Base-by-base conservation (phyloP, 2,329 filamentous ascomycete species). In the Fusarium fujikuroi region DNA sequence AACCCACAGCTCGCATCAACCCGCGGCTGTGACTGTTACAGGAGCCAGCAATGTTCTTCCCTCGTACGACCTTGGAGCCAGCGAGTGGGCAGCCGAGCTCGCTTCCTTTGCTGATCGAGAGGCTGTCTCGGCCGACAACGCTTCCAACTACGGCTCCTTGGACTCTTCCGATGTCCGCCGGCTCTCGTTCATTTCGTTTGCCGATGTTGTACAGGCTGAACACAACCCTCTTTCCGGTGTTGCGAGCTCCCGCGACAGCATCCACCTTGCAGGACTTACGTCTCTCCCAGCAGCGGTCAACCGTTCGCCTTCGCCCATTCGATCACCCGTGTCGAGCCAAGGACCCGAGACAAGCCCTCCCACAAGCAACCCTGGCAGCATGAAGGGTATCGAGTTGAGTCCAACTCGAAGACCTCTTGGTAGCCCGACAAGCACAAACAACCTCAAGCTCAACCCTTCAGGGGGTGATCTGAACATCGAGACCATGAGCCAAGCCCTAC, bases 181-280 rank as follows among this genome's bases (percentile, higher is more conserved):
- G 28, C 84, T 98, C 70, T 96, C 93, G 81, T 98, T 98, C 84
- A 97, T 98, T 80, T 97, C 95, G 12, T 98, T 98, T 82, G 95
- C 95, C 69, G 95, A 98, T 78, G 94, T 98, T 15, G 94, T 98
- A 44, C 94, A 97, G 80, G 89, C 92, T 39, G 93, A 96, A 80
- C 93, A 95, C 77, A 90, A 89, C 36, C 88, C 91, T 66, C 84
- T 86, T 39, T 84, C 86, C 23, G 83, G 81, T 43, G 81, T 80
- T 60, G 80, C 83, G 42, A 86, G 88, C 52, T 91, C 88, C 75
- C 87, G 92, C 73, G 93, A 95, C 68, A 92, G 91, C 62, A 86
- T 93, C 63, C 91, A 94, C 79, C 83, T 92, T 66, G 88, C 90
- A 57, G 92, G 92, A 18, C 83, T 93, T 25, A 91, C 91, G 12